phyloP scores from a whole-genome alignment of 371 early-diverging fungal genomes.

The Mucor ambiguus region DNA sequence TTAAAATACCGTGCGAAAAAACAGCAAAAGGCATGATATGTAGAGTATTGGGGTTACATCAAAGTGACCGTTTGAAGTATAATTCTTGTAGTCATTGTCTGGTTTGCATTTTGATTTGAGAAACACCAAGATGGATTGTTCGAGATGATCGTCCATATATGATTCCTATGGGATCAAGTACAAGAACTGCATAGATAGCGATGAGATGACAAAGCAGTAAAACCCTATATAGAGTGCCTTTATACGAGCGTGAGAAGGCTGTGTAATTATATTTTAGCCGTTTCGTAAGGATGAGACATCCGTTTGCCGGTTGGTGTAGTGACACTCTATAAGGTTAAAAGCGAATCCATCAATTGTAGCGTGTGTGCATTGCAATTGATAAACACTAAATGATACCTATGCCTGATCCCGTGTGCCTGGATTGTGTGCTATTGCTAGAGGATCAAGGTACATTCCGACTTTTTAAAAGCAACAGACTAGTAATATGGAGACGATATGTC shows the following conservation, averaged over 20 bases:
- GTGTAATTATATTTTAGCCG: conserved; percentile 8
- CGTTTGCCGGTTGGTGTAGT: background rate
- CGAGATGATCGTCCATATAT: background rate
- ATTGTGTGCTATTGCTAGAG: background rate
- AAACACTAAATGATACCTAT: background rate
- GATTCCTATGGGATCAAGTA: background rate
- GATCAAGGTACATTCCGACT: background rate
- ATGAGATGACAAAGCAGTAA: conserved; percentile 7
- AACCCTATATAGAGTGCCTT: conserved; percentile 5
- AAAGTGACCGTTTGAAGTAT: conserved; percentile 1
- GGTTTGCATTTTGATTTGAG: background rate
- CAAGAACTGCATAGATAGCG: background rate
- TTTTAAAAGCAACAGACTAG: background rate
- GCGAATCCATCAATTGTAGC: background rate
- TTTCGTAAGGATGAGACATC: background rate
- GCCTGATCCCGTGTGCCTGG: background rate
- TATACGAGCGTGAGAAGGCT: conserved; percentile 14
- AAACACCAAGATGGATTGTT: background rate
- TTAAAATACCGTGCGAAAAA: conserved; percentile 23
- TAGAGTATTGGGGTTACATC: background rate
- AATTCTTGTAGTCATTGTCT: background rate
- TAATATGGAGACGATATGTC: background rate
- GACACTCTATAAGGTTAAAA: background rate
- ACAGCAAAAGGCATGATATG: conserved; percentile 10
- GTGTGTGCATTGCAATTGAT: background rate